These are phyloP conservation scores for Colletotrichum tropicale DNA, from an alignment of 2,329 filamentous ascomycete species.

Conservation along the genomic window DNA sequence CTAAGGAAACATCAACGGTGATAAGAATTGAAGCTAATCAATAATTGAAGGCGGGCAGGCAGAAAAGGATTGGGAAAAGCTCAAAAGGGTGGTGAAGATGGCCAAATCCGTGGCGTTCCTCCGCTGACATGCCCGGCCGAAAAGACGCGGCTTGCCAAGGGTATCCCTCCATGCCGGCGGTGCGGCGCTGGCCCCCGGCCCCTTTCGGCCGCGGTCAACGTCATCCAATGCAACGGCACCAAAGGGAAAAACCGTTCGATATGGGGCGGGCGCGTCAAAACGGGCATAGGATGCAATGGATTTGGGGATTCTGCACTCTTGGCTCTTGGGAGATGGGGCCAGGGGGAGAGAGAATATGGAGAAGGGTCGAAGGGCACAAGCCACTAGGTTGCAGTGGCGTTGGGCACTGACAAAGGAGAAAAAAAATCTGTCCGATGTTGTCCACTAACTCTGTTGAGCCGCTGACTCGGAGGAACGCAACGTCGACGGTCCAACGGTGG, in stretches of 20 bases:
- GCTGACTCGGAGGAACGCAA: constrained; percentile 13
- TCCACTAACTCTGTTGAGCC: not conserved
- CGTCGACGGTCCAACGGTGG: not conserved
- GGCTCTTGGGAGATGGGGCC: not conserved
- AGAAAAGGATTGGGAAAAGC: not conserved
- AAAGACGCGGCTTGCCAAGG: constrained; percentile 4
- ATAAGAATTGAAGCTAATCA: not conserved
- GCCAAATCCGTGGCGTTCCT: not conserved
- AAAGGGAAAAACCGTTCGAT: not conserved
- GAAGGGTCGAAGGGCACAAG: not conserved
- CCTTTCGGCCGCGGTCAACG: not conserved
- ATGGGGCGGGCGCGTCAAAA: not conserved
- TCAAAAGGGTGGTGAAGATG: not conserved
- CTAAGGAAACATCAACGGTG: not conserved
- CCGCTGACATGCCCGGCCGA: not conserved
- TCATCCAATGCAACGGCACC: constrained; percentile 5
- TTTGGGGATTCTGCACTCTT: not conserved
- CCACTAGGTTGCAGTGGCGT: constrained; percentile 4
- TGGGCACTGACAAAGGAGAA: not conserved
- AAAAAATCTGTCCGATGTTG: not conserved
- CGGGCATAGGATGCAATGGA: not conserved
- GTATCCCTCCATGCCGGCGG: not conserved
- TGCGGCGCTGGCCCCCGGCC: not conserved
- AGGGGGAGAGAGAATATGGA: not conserved
- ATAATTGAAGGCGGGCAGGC: not conserved